Evolutionary conservation across 345 rosid species (phyloP), one percentile per base, ranked within the genome.

Genomic region (Populus alba): DNA sequence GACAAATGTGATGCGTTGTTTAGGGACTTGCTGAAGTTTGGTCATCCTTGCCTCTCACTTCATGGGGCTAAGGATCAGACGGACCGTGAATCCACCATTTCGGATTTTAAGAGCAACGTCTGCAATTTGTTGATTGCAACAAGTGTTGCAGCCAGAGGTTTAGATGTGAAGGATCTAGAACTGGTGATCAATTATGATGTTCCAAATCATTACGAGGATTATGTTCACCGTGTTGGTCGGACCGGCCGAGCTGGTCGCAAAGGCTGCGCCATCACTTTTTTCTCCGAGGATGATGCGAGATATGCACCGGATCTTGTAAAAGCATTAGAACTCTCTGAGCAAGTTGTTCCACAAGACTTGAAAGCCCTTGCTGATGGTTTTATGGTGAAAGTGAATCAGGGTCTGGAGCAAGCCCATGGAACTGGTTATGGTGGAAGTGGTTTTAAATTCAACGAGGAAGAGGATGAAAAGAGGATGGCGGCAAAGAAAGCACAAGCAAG

Each of bases 391-490:
- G 99, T 96, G 75, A 96, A 84, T 84, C 97, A 94, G 84, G 98
- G 98, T 61, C 88, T 91, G 72, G 97, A 96, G 87, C 97, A 94
- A 87, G 97, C 95, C 75, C 98, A 94, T 82, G 98, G 98, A 75
- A 94, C 98, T 75, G 98, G 97, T 73, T 94, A 94, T 72, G 98
- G 99, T 78, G 99, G 99, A 71, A 96, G 97, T 85, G 98, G 99
- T 55, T 96, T 94, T 82, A 96, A 96, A 82, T 96, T 94, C 84
- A 92, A 94, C 72, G 99, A 94, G 84, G 99, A 94, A 89, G 99
- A 92, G 82, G 97, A 94, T 86, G 99, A 96, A 85, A 92, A 89
- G 77, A 90, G 97, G 82, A 90, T 81, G 77, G 99, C 97, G 8
- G 99, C 95, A 25, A 95, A 96, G 90, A 96, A 91, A 85, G 97